phyloP scores from a whole-genome alignment of 2,329 filamentous ascomycete genomes.

The Penicillium palitans region DNA sequence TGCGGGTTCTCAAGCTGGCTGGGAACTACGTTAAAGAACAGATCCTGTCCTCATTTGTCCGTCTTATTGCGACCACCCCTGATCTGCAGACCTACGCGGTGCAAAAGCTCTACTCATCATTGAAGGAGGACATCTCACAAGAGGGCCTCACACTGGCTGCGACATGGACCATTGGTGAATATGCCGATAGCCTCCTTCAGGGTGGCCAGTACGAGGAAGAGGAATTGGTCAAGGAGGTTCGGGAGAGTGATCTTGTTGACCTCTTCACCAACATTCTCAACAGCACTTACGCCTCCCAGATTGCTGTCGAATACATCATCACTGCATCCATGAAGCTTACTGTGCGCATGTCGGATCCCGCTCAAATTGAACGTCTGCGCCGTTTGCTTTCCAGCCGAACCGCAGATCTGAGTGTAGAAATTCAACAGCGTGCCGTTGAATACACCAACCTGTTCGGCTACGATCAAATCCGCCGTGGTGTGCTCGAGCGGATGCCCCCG shows the following conservation, averaged over 20 bases:
- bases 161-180: constrained; percentile 97
- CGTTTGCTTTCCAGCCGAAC: constrained; percentile 75
- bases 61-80: constrained; percentile 88
- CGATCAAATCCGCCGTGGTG: constrained; percentile 81
- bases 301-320: constrained; percentile 92
- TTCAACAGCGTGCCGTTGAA: constrained; percentile 93
- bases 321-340: constrained; percentile 95
- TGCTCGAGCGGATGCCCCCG: constrained; percentile 95
- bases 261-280: constrained; percentile 89
- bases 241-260: constrained; percentile 86
- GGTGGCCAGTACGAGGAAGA: constrained; percentile 94
- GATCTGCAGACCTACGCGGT: constrained; percentile 96
- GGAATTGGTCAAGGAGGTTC: constrained; percentile 78
- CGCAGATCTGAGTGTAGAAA: constrained; percentile 87
- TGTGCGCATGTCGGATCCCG: constrained; percentile 75
- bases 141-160: constrained; percentile 91
- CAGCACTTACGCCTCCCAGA: constrained; percentile 89
- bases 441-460: constrained; percentile 93
- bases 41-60: constrained; percentile 93
- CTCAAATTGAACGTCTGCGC: constrained; percentile 84
- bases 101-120: constrained; percentile 84
- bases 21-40: constrained; percentile 98
- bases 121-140: constrained; percentile 97
- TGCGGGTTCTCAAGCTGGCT: constrained; percentile 87
- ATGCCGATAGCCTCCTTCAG: constrained; percentile 82